These are phyloP conservation scores for Ascosphaera acerosa DNA, from an alignment of 2,329 filamentous ascomycete species.

Conservation along the genomic window DNA sequence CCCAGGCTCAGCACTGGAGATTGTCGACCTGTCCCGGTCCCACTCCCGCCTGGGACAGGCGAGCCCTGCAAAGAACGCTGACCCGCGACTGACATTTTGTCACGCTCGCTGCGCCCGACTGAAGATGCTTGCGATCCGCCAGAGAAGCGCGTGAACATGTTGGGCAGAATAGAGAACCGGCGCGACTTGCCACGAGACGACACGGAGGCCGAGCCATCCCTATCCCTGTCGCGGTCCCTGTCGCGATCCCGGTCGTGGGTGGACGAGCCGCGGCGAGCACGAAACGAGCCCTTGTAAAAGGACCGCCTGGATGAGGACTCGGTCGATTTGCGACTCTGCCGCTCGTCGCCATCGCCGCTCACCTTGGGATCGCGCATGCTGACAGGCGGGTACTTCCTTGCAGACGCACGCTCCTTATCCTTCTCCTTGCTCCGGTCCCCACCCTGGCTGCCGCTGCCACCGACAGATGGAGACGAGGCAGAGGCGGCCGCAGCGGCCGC, in stretches of 20 bases:
- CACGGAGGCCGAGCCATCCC: constrained; percentile 7
- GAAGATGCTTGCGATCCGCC: neutral
- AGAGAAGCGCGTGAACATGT: neutral
- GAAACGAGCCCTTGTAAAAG: constrained; percentile 1
- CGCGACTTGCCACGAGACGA: neutral
- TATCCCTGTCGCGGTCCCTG: constrained; percentile 33
- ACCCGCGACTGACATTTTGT: neutral
- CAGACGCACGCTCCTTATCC: neutral
- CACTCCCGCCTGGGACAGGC: neutral
- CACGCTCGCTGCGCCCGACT: neutral
- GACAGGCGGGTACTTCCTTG: constrained; percentile 45
- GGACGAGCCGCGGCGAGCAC: constrained; percentile 1
- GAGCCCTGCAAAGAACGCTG: neutral
- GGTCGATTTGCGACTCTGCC: constrained; percentile 7
- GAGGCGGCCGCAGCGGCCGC: neutral
- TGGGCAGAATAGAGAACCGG: neutral
- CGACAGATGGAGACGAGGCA: neutral
- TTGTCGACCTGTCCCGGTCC: neutral
- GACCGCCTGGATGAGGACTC: neutral
- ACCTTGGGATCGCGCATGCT: constrained; percentile 45
- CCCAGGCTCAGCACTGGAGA: neutral
- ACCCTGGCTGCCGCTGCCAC: neutral
- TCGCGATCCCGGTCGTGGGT: constrained; percentile 23
- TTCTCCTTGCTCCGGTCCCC: no score
- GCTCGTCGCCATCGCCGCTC: neutral